Percentiles rank a stretch among this genome's conserved stretches.
Evolutionary conservation across 345 rosid genomes (phyloP).

Genomic region (Linum usitatissimum): DNA sequence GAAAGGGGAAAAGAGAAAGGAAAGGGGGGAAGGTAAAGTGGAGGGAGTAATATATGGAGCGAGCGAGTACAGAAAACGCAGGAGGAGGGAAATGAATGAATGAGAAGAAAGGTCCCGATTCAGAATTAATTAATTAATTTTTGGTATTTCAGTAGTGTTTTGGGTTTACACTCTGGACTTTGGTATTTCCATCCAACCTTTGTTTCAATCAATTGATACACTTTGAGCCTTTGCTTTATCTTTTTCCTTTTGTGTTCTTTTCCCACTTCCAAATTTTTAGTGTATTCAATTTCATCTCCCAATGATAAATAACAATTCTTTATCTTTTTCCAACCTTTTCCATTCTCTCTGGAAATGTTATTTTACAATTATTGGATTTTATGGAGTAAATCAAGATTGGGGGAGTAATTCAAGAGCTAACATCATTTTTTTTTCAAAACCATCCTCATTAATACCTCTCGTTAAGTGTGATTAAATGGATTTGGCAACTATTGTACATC

Average conservation of each 20-base stretch:
- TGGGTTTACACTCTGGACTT: background rate
- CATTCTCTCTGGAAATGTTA: no score
- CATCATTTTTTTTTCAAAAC: no score
- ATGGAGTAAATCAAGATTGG: no score
- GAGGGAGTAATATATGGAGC: conserved; percentile 8
- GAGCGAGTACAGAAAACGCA: conserved; percentile 18
- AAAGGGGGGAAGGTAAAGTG: background rate
- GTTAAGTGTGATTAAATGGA: no score
- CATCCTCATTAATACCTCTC: no score
- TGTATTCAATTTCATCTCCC: no score
- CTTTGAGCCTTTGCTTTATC: background rate
- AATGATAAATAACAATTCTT: no score
- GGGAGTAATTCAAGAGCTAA: no score
- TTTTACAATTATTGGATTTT: no score
- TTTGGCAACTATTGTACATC: no score
- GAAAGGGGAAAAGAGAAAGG: background rate
- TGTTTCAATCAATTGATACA: background rate
- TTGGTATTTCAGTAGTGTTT: background rate
- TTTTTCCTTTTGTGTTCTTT: background rate
- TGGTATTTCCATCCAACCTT: background rate
- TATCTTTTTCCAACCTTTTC: no score
- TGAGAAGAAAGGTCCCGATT: conserved; percentile 22
- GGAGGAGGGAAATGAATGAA: conserved; percentile 8
- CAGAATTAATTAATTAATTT: conserved; percentile 5
- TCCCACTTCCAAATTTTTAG: no score